Conservation (phyloP, 1,284 basidiomycete species). For the Chalciporus sp. region DNA sequence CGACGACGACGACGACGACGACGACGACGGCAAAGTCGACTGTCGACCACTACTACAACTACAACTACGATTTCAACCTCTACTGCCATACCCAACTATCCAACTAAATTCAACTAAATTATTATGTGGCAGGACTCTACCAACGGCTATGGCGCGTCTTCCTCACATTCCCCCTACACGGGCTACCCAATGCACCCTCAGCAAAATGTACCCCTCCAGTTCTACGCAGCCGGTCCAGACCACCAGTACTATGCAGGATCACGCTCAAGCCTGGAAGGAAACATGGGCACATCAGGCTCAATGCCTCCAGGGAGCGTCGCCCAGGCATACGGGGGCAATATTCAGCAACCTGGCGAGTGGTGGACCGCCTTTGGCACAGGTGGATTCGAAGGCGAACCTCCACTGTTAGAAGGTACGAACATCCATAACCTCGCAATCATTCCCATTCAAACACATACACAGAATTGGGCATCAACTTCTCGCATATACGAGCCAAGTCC, state of each 20-base stretch:
- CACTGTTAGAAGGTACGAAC: slow-evolving; percentile 82
- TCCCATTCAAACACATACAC: slow-evolving; percentile 8
- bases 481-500: slow-evolving; percentile 93
- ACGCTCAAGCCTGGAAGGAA: slow-evolving; percentile 73
- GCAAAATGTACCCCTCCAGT: slow-evolving; percentile 68
- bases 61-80: not conserved
- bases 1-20: too few species aligned
- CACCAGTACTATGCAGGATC: slow-evolving; percentile 67
- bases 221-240: slow-evolving; percentile 62
- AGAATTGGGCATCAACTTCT: slow-evolving; percentile 98
- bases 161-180: slow-evolving; percentile 54
- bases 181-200: slow-evolving; percentile 49
- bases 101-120: not conserved
- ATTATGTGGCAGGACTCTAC: slow-evolving; percentile 72
- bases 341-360: slow-evolving; percentile 72
- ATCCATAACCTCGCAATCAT: not conserved
- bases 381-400: slow-evolving; percentile 93
- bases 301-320: slow-evolving; percentile 48
- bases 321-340: slow-evolving; percentile 67
- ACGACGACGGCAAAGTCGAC: too few species aligned
- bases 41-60: not conserved
- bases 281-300: slow-evolving; percentile 57
- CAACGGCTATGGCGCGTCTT: slow-evolving; percentile 51
- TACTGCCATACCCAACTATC: not conserved
- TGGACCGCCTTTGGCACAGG: slow-evolving; percentile 96